A percentile compares a stretch with the other conserved stretches of the same genome.
Evolutionary conservation across 805 yeast species (phyloP).

Genomic region (Barnettozyma sp.): DNA sequence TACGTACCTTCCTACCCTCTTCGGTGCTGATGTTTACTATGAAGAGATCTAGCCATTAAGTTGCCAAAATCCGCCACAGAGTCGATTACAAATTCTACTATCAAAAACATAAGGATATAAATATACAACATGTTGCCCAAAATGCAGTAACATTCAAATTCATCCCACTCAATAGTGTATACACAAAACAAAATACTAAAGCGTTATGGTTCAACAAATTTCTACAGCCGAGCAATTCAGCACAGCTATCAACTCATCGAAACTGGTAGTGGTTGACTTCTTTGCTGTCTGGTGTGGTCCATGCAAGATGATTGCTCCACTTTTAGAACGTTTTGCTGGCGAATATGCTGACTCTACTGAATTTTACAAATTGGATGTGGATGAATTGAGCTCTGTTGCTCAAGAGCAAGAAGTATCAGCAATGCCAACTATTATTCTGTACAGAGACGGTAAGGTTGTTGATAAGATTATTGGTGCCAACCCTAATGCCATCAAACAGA

Average conservation of each 20-base stretch:
- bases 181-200: too few species aligned
- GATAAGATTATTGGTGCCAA: constrained; percentile 85
- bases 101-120: too few species aligned
- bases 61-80: constrained; percentile 3
- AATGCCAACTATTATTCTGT: constrained; percentile 66
- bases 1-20: background rate
- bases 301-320: constrained; percentile 95
- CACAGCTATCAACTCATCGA: constrained; percentile 51
- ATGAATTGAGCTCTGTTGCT: constrained; percentile 70
- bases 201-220: constrained; percentile 55
- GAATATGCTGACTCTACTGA: constrained; percentile 51
- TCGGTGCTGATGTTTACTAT: background rate
- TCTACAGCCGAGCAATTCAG: constrained; percentile 54
- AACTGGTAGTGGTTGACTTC: constrained; percentile 88
- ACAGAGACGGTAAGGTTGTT: constrained; percentile 77
- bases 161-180: too few species aligned
- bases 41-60: too few species aligned
- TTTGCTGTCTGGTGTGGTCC: constrained; percentile 99
- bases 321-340: constrained; percentile 71
- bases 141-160: too few species aligned
- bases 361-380: constrained; percentile 91
- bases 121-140: too few species aligned
- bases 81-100: constrained; percentile 1
- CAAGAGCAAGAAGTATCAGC: constrained; percentile 53
- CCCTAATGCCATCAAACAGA: constrained; percentile 74